Conservation (phyloP, 768 basidiomycete genomes). For the Boletellus emodensis region DNA sequence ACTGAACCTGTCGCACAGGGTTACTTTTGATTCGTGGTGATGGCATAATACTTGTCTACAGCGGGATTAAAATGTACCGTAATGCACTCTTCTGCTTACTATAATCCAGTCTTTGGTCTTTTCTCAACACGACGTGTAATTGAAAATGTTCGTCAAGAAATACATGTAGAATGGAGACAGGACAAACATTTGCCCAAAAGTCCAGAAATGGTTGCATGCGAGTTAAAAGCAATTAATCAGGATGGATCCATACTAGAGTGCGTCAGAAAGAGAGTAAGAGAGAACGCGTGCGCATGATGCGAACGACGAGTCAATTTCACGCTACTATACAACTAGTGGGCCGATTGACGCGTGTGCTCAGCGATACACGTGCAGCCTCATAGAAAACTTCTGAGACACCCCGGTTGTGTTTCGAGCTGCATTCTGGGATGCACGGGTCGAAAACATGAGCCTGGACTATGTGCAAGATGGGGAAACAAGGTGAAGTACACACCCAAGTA, state of each 20-base stretch:
- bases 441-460: background rate
- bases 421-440: slow-evolving; percentile 51
- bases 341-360: slow-evolving; percentile 70
- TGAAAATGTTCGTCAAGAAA: slow-evolving; percentile 9
- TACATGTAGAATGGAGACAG: slow-evolving; percentile 6
- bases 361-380: slow-evolving; percentile 83
- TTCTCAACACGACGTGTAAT: background rate
- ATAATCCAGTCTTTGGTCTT: slow-evolving; percentile 23
- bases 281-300: slow-evolving; percentile 1
- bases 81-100: slow-evolving; percentile 20
- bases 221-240: slow-evolving; percentile 17
- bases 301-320: slow-evolving; percentile 34
- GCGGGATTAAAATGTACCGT: slow-evolving; percentile 21
- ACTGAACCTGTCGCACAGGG: slow-evolving; percentile 38
- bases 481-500: slow-evolving; percentile 71
- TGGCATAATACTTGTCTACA: background rate
- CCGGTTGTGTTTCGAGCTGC: slow-evolving; percentile 95
- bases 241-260: slow-evolving; percentile 18
- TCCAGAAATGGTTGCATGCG: background rate
- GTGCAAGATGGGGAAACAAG: background rate
- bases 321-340: slow-evolving; percentile 55
- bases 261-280: slow-evolving; percentile 5
- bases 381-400: slow-evolving; percentile 92
- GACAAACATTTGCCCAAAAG: background rate
- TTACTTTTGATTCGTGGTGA: slow-evolving; percentile 36